phyloP scores from a whole-genome alignment of 768 basidiomycete genomes.

The Kondoa subrosea region DNA sequence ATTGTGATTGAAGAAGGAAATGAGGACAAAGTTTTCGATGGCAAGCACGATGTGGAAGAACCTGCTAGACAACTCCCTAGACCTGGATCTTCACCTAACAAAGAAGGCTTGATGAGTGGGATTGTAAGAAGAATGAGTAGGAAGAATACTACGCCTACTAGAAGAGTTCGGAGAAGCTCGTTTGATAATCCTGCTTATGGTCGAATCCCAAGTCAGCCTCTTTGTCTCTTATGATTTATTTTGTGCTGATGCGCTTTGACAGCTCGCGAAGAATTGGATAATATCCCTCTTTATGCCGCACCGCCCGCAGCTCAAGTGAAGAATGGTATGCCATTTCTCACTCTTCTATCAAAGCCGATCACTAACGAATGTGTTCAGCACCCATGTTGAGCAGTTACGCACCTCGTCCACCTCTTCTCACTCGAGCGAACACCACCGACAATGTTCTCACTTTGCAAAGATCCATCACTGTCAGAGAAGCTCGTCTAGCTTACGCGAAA shows the following conservation, averaged over 20 bases:
- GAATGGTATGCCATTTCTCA: no score
- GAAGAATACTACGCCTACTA: background rate
- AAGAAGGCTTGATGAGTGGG: constrained; percentile 1
- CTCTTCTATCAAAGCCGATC: no score
- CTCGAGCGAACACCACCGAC: background rate
- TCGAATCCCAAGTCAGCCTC: background rate
- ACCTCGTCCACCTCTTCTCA: background rate
- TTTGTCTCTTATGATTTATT: background rate
- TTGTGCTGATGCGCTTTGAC: background rate
- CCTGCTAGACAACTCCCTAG: background rate
- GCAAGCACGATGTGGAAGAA: background rate
- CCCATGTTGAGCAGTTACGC: constrained; percentile 7
- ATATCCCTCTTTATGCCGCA: constrained; percentile 8
- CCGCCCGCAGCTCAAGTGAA: background rate
- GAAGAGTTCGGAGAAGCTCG: background rate
- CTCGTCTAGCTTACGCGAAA: constrained; percentile 6
- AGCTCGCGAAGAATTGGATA: constrained; percentile 4
- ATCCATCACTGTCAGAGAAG: constrained; percentile 6
- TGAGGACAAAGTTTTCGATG: constrained; percentile 6
- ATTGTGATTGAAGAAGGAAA: background rate
- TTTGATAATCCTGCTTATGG: background rate
- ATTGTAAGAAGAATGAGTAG: background rate
- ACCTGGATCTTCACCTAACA: background rate
- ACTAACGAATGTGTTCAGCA: no score
- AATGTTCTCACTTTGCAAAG: background rate